phyloP scores from a whole-genome alignment of 306 rosid genomes.

The Canavalia gladiata region DNA sequence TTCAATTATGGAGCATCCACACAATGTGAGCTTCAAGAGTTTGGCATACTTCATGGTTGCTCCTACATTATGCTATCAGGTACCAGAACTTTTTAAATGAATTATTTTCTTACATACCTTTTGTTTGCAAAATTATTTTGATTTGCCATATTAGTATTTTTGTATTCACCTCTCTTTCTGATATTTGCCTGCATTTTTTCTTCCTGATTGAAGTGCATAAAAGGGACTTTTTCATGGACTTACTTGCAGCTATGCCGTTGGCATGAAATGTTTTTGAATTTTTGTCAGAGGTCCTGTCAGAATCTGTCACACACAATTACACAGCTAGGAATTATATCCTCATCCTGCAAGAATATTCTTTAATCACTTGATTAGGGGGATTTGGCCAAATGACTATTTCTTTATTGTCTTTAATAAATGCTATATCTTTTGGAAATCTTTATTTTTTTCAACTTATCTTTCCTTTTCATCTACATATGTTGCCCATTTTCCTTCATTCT shows the following conservation, averaged over 20 bases:
- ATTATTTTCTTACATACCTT: slow-evolving; percentile 28
- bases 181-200: slow-evolving; percentile 16
- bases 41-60: slow-evolving; percentile 95
- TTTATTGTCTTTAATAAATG: background rate
- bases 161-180: slow-evolving; percentile 20
- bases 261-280: slow-evolving; percentile 21
- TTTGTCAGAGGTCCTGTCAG: slow-evolving; percentile 5
- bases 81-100: slow-evolving; percentile 45
- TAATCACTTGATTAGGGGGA: slow-evolving; percentile 14
- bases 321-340: slow-evolving; percentile 21
- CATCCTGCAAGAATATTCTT: slow-evolving; percentile 4
- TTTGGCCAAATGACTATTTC: background rate
- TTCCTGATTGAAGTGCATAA: slow-evolving; percentile 24
- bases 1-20: slow-evolving; percentile 53
- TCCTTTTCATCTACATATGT: slow-evolving; percentile 14
- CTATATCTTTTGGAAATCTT: background rate
- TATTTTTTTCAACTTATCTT: background rate
- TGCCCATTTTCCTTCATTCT: slow-evolving; percentile 11
- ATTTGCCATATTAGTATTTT: slow-evolving; percentile 22
- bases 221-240: slow-evolving; percentile 26
- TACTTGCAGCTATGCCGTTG: slow-evolving; percentile 23
- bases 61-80: slow-evolving; percentile 99
- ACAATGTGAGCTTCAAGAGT: slow-evolving; percentile 65
- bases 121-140: background rate
- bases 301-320: slow-evolving; percentile 8